Evolutionary conservation across 352 stramenopile genomes (phyloP).

Genomic region (Globisporangium viniferum): DNA sequence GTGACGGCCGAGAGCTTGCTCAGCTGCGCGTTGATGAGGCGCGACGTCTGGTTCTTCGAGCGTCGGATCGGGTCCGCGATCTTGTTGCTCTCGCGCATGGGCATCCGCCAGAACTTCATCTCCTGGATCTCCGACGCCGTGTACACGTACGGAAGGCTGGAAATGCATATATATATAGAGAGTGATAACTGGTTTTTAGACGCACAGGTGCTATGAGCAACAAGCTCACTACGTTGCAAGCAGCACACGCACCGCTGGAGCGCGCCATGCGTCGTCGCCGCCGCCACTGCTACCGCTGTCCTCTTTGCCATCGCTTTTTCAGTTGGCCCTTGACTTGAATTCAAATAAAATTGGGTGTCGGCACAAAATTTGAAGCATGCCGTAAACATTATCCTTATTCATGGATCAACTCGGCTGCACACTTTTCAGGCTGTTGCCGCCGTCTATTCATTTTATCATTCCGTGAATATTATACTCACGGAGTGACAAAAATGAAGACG

Average conservation of each 20-base stretch:
- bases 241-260: conserved; percentile 51
- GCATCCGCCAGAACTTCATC: conserved; percentile 84
- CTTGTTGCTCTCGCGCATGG: conserved; percentile 70
- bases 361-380: too few relatives aligned
- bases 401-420: too few relatives aligned
- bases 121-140: conserved; percentile 81
- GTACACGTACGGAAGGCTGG: conserved; percentile 74
- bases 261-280: conserved; percentile 49
- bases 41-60: conserved; percentile 77
- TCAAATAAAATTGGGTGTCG: too few relatives aligned
- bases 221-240: not conserved
- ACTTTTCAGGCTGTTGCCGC: too few relatives aligned
- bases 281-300: conserved; percentile 20
- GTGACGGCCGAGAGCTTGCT: conserved; percentile 71
- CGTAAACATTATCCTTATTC: too few relatives aligned
- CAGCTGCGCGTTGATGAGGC: conserved; percentile 80
- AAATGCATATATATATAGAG: not conserved
- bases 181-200: not conserved
- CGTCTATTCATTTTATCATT: too few relatives aligned
- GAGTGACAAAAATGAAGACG: too few relatives aligned
- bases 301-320: conserved; percentile 16
- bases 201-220: not conserved
- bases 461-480: too few relatives aligned
- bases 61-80: conserved; percentile 79
- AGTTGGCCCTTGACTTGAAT: not conserved